Percentiles rank a stretch among this genome's conserved stretches.
Evolutionary conservation across 495 filamentous ascomycete genomes (phyloP).

Genomic region (Penicillium roqueforti): DNA sequence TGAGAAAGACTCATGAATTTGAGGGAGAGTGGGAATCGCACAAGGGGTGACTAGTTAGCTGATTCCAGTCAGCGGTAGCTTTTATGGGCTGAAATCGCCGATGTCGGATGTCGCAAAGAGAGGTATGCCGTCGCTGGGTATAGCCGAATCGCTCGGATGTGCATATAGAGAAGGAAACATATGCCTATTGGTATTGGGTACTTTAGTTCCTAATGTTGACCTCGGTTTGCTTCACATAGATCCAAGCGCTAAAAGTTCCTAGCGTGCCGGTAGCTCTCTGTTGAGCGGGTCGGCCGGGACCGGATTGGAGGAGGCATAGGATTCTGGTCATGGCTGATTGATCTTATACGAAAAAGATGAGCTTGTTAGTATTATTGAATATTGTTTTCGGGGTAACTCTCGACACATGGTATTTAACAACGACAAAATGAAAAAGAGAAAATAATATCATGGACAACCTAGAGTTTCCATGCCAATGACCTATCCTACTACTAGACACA

Average conservation of each 20-base stretch:
- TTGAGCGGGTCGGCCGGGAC: not conserved
- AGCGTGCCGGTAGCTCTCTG: conserved; percentile 16
- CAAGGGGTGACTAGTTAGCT: conserved; percentile 16
- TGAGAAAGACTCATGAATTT: conserved; percentile 15
- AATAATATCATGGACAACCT: not conserved
- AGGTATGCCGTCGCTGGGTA: conserved; percentile 21
- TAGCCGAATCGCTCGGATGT: conserved; percentile 16
- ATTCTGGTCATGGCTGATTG: conserved; percentile 21
- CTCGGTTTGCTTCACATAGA: conserved; percentile 17
- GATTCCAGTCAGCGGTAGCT: conserved; percentile 11
- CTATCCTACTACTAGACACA: not conserved
- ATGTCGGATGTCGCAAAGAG: conserved; percentile 15
- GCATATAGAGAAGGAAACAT: not conserved
- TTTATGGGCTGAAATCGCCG: conserved; percentile 18
- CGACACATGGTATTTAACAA: no score
- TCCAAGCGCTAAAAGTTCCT: conserved; percentile 16
- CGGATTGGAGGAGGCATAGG: conserved; percentile 14
- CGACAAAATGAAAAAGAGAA: no score
- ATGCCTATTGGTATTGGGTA: not conserved
- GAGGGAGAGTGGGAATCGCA: conserved; percentile 12
- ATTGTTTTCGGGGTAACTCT: no score
- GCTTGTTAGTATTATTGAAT: no score
- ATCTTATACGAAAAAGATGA: not conserved
- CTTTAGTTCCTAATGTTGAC: conserved; percentile 20
- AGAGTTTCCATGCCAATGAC: not conserved